Conservation (phyloP, 257 asterid genomes). For the Nicotiana noctiflora region DNA sequence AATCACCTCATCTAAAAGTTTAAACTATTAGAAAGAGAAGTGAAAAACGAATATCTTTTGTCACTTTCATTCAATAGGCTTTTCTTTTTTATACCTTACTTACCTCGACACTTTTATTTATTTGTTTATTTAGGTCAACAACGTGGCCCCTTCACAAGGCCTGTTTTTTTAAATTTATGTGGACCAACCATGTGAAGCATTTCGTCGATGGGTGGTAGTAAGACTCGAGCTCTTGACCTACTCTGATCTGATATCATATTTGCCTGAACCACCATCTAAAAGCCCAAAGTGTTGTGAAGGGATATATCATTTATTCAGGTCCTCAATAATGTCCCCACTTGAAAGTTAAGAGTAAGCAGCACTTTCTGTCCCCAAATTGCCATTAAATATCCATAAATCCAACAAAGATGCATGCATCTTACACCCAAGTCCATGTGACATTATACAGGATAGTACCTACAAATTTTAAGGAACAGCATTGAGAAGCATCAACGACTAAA, state of each 20-base stretch:
- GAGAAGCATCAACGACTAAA: neutral
- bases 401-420: slow-evolving; percentile 9
- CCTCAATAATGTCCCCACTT: neutral
- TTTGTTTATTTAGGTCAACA: neutral
- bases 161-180: neutral
- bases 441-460: neutral
- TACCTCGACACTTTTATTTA: no score
- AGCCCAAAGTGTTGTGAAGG: neutral
- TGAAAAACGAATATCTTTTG: neutral
- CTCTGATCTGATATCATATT: neutral
- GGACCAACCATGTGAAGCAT: neutral
- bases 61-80: no score
- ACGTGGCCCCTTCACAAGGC: neutral
- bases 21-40: neutral
- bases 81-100: no score
- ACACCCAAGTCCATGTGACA: slow-evolving; percentile 1
- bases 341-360: neutral
- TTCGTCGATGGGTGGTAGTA: neutral
- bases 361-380: neutral
- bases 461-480: neutral
- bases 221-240: neutral
- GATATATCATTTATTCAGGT: neutral
- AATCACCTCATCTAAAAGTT: neutral
- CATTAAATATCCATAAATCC: slow-evolving; percentile 4
- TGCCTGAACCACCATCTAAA: neutral